Base-by-base conservation (phyloP, 169 alveolate genomes). In the Cryptosporidium bovis region DNA sequence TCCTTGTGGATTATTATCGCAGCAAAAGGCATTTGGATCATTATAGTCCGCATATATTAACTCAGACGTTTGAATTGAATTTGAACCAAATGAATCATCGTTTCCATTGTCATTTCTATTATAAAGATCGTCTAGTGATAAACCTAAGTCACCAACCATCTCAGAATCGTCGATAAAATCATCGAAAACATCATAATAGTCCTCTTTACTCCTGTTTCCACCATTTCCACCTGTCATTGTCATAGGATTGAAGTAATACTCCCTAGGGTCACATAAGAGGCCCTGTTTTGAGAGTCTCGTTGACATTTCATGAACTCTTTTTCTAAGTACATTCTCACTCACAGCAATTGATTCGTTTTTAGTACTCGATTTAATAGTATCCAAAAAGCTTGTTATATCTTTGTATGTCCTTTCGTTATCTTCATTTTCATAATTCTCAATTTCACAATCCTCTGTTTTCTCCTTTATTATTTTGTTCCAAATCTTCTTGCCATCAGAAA, bases 271-370 rank as follows among this genome's bases (percentile, higher is more conserved):
- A 27, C 87, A 77, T 27, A 77, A 60, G 2, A 77, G 48, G 40
- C 87, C 87, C 33, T 77, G 87, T 62, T 77, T 77, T 34, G 87
- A 60, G 34, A 77, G 71, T 44, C 87, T 77, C 18, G 87, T 46
- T 58, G 87, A 77, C 87, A 77, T 77, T 16, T 77, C 87, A 20
- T 77, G 87, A n/a, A 77, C 87, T 60, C 87, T 77, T 60, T 46
- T 77, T 15, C 87, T 56, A 29, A 77, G 50, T 10, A 34, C 77
- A 62, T 77, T 77, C 46, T 77, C 87, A 60, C 34, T 77, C 46
- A 40, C 60, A 60, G 44, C 40, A 58, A 33, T 44, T 7, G 64
- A 40, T 13, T 62, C 64, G 24, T 55, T 48, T 24, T 77, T 77
- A 62, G 24, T 77, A 29, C 40, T 60, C 2, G 87, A 77, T 40